Percentiles rank a stretch among this genome's conserved stretches.
Evolutionary conservation across 2,329 filamentous ascomycete genomes (phyloP).

Genomic region (Pyricularia grisea): DNA sequence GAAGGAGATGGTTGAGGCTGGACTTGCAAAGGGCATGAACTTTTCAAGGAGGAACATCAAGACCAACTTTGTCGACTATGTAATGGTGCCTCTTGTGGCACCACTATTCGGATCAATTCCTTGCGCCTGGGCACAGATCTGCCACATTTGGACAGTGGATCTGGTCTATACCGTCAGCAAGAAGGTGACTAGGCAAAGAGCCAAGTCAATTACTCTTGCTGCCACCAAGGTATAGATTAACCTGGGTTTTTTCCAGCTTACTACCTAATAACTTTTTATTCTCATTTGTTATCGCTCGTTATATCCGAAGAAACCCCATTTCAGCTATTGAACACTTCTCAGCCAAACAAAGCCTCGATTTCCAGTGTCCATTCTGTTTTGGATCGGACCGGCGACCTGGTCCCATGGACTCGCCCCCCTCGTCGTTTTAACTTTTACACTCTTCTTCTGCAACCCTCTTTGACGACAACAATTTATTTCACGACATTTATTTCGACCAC

Average conservation of each 20-base stretch:
- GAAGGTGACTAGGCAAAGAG: slow-evolving; percentile 49
- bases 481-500: slow-evolving; percentile 6
- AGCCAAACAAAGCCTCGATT: slow-evolving; percentile 1
- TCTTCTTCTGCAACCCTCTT: slow-evolving; percentile 3
- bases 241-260: neutral
- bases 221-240: slow-evolving; percentile 33
- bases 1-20: slow-evolving; percentile 57
- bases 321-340: neutral
- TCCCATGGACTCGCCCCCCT: slow-evolving; percentile 3
- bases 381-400: neutral
- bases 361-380: neutral
- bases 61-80: slow-evolving; percentile 51
- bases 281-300: neutral
- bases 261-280: slow-evolving; percentile 2
- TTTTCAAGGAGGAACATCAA: slow-evolving; percentile 50
- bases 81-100: slow-evolving; percentile 57
- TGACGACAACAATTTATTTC: neutral
- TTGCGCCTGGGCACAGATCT: slow-evolving; percentile 56
- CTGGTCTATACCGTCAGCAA: slow-evolving; percentile 64
- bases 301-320: neutral
- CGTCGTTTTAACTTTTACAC: slow-evolving; percentile 11
- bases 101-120: slow-evolving; percentile 60
- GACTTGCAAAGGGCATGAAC: slow-evolving; percentile 54
- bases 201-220: slow-evolving; percentile 31
- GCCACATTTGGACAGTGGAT: slow-evolving; percentile 61